A percentile compares a stretch with the other conserved stretches of the same genome.
Conservation (phyloP, 116 monocot genomes). For the Cymodocea nodosa region DNA sequence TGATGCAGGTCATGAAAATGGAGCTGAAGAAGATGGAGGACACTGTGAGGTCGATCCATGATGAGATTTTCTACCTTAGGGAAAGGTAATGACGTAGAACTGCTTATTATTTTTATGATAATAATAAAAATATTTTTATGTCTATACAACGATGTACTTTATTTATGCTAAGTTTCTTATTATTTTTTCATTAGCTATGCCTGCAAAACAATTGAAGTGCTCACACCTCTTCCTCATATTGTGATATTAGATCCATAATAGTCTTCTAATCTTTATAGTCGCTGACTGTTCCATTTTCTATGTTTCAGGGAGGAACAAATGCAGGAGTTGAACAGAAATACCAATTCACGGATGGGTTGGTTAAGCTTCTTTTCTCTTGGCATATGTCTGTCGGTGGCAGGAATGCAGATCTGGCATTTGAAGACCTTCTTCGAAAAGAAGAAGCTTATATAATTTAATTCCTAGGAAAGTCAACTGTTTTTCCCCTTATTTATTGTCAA, state of each 20-base stretch:
- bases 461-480: not conserved
- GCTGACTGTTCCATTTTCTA: not conserved
- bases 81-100: slow-evolving; percentile 34
- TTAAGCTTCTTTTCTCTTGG: slow-evolving; percentile 71
- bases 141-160: too few species aligned
- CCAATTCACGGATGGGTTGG: slow-evolving; percentile 77
- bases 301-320: slow-evolving; percentile 75
- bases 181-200: too few species aligned
- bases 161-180: too few species aligned
- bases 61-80: slow-evolving; percentile 97
- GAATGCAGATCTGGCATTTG: slow-evolving; percentile 73
- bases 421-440: slow-evolving; percentile 89
- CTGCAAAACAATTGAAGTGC: too few species aligned
- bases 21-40: slow-evolving; percentile 95
- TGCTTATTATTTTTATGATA: too few species aligned
- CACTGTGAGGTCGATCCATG: slow-evolving; percentile 73
- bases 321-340: slow-evolving; percentile 74
- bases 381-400: slow-evolving; percentile 76
- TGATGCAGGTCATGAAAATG: slow-evolving; percentile 69
- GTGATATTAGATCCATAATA: too few species aligned
- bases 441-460: slow-evolving; percentile 54
- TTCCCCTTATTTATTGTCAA: not conserved
- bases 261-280: too few species aligned
- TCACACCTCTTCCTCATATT: too few species aligned
- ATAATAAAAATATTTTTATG: too few species aligned